Evolutionary conservation across 805 yeast genomes (phyloP).

Genomic region (Metschnikowia corniflorae): DNA sequence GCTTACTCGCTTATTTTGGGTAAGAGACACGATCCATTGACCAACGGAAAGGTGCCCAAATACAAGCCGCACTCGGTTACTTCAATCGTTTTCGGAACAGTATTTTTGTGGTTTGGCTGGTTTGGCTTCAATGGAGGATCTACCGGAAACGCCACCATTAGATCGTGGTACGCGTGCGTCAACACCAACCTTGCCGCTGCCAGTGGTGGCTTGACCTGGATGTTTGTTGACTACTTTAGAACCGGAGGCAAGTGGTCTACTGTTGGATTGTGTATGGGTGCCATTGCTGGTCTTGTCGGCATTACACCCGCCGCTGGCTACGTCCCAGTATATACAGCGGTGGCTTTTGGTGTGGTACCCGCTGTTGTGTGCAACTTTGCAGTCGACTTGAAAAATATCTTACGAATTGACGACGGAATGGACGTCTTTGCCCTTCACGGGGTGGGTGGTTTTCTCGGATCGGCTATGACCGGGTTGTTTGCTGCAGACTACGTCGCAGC

Average conservation of each 20-base stretch:
- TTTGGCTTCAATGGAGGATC: slow-evolving; percentile 99
- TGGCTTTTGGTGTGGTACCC: slow-evolving; percentile 17
- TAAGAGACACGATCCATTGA: slow-evolving; percentile 80
- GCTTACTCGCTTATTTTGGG: slow-evolving; percentile 92
- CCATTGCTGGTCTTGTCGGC: slow-evolving; percentile 90
- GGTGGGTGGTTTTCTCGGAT: slow-evolving; percentile 86
- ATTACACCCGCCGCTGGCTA: slow-evolving; percentile 97
- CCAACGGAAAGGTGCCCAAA: slow-evolving; percentile 69
- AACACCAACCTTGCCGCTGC: slow-evolving; percentile 95
- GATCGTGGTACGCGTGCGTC: slow-evolving; percentile 91
- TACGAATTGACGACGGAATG: slow-evolving; percentile 89
- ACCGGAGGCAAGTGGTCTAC: slow-evolving; percentile 89
- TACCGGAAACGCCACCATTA: slow-evolving; percentile 86
- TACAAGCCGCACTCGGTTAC: slow-evolving; percentile 94
- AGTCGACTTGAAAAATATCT: slow-evolving; percentile 67
- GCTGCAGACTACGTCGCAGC: slow-evolving; percentile 90
- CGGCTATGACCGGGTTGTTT: slow-evolving; percentile 82
- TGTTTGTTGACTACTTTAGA: slow-evolving; percentile 84
- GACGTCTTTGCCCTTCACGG: slow-evolving; percentile 94
- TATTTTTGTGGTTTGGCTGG: slow-evolving; percentile 98
- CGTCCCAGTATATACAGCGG: slow-evolving; percentile 72
- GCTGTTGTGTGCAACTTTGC: slow-evolving; percentile 73
- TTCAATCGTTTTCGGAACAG: slow-evolving; percentile 86
- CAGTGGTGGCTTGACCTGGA: slow-evolving; percentile 90
- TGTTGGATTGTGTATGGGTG: slow-evolving; percentile 91